Percentiles rank a stretch among this genome's conserved stretches.
phyloP scores from a whole-genome alignment of 1,284 basidiomycete species.

The Austroboletus niveus region DNA sequence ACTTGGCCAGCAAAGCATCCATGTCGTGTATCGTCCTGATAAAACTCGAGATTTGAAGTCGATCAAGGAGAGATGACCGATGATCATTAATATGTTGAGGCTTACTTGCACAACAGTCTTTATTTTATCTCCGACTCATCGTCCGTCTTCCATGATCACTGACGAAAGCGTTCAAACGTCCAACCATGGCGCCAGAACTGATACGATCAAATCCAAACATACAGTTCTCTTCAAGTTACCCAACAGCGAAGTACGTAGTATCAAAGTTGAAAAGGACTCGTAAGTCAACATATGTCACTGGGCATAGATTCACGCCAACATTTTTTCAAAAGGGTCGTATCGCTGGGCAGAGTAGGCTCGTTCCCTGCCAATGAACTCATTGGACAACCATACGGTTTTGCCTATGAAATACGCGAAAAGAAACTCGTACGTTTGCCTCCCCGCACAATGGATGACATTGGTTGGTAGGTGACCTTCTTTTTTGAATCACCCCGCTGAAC shows the following conservation, averaged over 20 bases:
- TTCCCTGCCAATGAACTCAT: constrained; percentile 71
- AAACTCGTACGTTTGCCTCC: constrained; percentile 62
- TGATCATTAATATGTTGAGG: no score
- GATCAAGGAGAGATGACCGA: no score
- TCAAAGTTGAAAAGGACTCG: constrained; percentile 67
- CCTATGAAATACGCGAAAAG: constrained; percentile 74
- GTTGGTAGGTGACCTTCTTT: constrained; percentile 38
- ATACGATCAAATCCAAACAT: constrained; percentile 56
- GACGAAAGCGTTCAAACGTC: constrained; percentile 5
- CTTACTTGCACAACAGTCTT: no score
- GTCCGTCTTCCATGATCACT: constrained; percentile 12
- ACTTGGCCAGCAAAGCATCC: constrained; percentile 38
- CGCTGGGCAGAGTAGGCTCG: constrained; percentile 71
- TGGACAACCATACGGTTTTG: constrained; percentile 71
- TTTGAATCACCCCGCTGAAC: constrained; percentile 6
- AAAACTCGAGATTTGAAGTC: no score
- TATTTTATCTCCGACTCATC: background rate
- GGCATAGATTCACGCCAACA: constrained; percentile 6
- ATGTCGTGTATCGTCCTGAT: constrained; percentile 8
- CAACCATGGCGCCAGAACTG: constrained; percentile 17
- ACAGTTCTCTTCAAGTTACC: constrained; percentile 67
- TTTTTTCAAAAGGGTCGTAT: constrained; percentile 49
- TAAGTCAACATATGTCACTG: constrained; percentile 36
- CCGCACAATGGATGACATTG: constrained; percentile 68
- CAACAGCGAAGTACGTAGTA: constrained; percentile 63